Base-by-base conservation (phyloP, 352 stramenopile species). In the Phytophthora europaea region DNA sequence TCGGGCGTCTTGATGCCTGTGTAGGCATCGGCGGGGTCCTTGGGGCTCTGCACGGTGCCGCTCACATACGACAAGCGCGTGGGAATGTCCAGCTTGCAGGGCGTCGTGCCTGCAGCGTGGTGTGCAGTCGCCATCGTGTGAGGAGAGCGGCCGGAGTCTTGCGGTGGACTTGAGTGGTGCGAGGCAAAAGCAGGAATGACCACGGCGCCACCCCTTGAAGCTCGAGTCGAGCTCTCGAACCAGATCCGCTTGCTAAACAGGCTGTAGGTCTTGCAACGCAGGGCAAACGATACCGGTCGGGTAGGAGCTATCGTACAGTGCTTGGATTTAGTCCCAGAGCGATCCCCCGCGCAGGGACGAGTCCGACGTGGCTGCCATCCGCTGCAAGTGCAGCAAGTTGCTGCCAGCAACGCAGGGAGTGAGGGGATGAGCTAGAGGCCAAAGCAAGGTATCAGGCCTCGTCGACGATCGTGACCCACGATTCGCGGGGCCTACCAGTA, bases 61-160 rank as follows among this genome's bases (percentile, higher is more conserved):
- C 76, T 84, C n/a, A 84, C 31, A 45, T 80, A 88, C 36, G 81
- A 88, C 16, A 84, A 36, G 26, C 81, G 68, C 15, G 71, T 68
- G 0, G 67, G 65, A 13, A 82, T 68, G 68, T 82, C 76, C 2
- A 82, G 34, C 8, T 81, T 78, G 65, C 64, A 75, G 56, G 65
- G 63, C 53, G 64, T 75, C 20, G 61, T 52, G 36, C 70, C 70
- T 0, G 62, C 60, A 54, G 65, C 65, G 40, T 77, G 65, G 38
- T 78, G 63, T 26, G 55, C 18, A 6, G 69, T 75, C 22, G 73
- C 64, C 73, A 78, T 80, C 6, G 60, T 72, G 38, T 43, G 60
- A 45, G 47, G 45, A 23, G 52, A 13, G 13, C 9, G 34, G 23
- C n/a, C n/a, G n/a, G n/a, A 28, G 31, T 20, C 22, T 23, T 51